Evolutionary conservation across 1,284 basidiomycete species (phyloP).

Genomic region (Pyrrhoderma noxium): DNA sequence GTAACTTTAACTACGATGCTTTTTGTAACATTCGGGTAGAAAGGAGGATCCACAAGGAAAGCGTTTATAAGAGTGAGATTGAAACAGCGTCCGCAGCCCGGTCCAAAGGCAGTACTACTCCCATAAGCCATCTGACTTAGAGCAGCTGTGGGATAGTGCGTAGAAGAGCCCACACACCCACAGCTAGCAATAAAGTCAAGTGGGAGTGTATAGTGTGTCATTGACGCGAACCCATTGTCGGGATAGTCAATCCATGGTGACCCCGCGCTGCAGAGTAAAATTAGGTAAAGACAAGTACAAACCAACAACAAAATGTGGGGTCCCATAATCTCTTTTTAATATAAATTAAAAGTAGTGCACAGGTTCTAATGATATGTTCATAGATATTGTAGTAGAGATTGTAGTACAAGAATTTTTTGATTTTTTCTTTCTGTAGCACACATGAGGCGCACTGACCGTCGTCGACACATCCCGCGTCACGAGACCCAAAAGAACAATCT

Average conservation of each 20-base stretch:
- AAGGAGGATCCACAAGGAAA: constrained; percentile 57
- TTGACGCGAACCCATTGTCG: constrained; percentile 35
- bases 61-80: constrained; percentile 66
- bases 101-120: constrained; percentile 63
- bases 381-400: too few relatives aligned
- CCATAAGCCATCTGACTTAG: constrained; percentile 72
- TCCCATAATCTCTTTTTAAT: too few relatives aligned
- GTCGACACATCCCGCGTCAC: too few relatives aligned
- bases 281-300: background rate
- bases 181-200: constrained; percentile 47
- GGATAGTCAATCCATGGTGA: constrained; percentile 18
- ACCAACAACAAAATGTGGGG: background rate
- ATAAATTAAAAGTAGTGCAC: too few relatives aligned
- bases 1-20: constrained; percentile 67
- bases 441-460: too few relatives aligned
- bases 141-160: constrained; percentile 69
- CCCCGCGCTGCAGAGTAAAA: background rate
- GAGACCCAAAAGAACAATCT: too few relatives aligned
- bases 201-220: constrained; percentile 60
- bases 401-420: too few relatives aligned
- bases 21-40: constrained; percentile 53
- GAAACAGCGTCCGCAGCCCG: constrained; percentile 70
- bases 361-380: too few relatives aligned
- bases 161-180: constrained; percentile 63
- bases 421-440: too few relatives aligned